phyloP scores from a whole-genome alignment of 2,329 filamentous ascomycete genomes.

The Curvularia sp. region DNA sequence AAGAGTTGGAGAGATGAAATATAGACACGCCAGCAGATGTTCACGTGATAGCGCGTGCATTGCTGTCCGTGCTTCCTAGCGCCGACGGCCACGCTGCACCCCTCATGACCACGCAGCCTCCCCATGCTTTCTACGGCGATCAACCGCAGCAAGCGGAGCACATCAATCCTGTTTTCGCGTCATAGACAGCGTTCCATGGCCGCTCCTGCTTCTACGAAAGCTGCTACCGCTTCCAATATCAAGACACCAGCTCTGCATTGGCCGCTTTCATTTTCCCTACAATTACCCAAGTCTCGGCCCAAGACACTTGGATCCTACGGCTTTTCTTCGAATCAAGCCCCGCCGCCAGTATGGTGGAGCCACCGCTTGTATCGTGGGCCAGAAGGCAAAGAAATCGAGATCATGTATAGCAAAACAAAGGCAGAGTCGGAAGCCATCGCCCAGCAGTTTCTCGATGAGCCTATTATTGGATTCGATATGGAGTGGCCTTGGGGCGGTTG shows the following conservation, averaged over 20 bases:
- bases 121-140: slow-evolving; percentile 6
- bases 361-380: slow-evolving; percentile 71
- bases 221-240: neutral
- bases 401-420: slow-evolving; percentile 79
- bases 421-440: slow-evolving; percentile 71
- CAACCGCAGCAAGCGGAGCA: neutral
- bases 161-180: neutral
- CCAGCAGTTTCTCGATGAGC: slow-evolving; percentile 71
- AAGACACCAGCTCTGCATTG: slow-evolving; percentile 18
- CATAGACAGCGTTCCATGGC: slow-evolving; percentile 4
- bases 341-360: slow-evolving; percentile 64
- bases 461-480: slow-evolving; percentile 84
- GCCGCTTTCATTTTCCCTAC: slow-evolving; percentile 32
- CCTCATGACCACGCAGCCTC: neutral
- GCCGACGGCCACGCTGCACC: neutral
- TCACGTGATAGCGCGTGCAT: slow-evolving; percentile 15
- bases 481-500: slow-evolving; percentile 73
- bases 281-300: slow-evolving; percentile 18
- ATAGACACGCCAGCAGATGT: slow-evolving; percentile 1
- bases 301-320: slow-evolving; percentile 16
- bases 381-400: slow-evolving; percentile 63
- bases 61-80: slow-evolving; percentile 12
- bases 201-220: neutral
- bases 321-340: slow-evolving; percentile 9
- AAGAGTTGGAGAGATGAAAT: neutral